A percentile compares a stretch with the other conserved stretches of the same genome.
Evolutionary conservation across 768 basidiomycete genomes (phyloP).

Genomic region (Pisolithus marmoratus): DNA sequence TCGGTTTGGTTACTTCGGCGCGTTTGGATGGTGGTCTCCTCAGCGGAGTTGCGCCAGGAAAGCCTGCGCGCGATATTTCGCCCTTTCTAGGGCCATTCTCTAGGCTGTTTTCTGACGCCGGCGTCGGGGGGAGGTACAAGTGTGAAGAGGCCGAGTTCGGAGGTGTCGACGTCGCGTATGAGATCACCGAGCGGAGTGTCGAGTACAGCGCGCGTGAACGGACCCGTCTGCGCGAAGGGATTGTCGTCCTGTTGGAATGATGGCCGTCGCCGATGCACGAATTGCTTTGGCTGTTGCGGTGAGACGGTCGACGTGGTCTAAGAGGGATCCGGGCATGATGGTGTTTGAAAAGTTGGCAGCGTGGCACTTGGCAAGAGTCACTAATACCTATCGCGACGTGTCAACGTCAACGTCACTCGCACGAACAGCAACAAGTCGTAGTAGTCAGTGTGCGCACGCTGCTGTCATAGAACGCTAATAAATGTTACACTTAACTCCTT

Average conservation of each 20-base stretch:
- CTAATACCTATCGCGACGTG: neutral
- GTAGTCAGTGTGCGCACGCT: too few species aligned
- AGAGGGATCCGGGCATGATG: constrained; percentile 50
- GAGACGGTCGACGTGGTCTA: constrained; percentile 67
- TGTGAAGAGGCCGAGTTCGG: constrained; percentile 74
- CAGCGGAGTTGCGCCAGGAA: constrained; percentile 68
- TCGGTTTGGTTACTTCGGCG: constrained; percentile 28
- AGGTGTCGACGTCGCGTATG: constrained; percentile 73
- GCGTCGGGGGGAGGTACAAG: constrained; percentile 38
- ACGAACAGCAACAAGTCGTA: too few species aligned
- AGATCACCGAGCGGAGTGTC: constrained; percentile 61
- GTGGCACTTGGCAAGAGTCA: neutral
- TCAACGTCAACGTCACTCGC: neutral
- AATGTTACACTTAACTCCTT: too few species aligned
- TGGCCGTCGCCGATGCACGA: constrained; percentile 35
- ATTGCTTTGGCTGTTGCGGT: constrained; percentile 48
- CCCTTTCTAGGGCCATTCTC: constrained; percentile 24
- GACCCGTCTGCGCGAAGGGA: constrained; percentile 6
- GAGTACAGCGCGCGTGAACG: constrained; percentile 65
- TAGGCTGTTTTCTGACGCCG: constrained; percentile 22
- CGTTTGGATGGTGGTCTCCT: constrained; percentile 38
- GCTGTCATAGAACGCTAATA: too few species aligned
- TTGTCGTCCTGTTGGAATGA: constrained; percentile 21
- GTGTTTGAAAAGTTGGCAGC: neutral
- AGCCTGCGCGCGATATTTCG: constrained; percentile 58